Evolutionary conservation across 2,329 filamentous ascomycete species (phyloP).

Genomic region (Trichophyton mentagrophytes): DNA sequence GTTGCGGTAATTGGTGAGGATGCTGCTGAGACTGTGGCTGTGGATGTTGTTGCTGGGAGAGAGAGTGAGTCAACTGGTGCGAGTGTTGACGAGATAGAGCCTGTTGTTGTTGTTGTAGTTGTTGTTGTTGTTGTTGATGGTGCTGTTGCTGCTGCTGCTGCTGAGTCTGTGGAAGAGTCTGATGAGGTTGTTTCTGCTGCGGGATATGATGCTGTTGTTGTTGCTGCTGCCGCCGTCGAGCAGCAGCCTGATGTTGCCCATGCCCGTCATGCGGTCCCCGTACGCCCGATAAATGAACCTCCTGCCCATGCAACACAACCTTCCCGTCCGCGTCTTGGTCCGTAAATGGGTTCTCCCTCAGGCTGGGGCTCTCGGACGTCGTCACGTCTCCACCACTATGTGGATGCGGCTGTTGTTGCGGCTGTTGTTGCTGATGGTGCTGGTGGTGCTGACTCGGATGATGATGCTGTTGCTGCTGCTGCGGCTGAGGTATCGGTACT

Average conservation of each 20-base stretch:
- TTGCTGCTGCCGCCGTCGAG: slow-evolving; percentile 3
- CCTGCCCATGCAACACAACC: slow-evolving; percentile 5
- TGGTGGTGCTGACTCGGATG: background rate
- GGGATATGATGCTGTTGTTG: slow-evolving; percentile 3
- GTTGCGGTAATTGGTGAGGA: slow-evolving; percentile 4
- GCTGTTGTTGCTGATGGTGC: background rate
- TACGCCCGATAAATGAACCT: background rate
- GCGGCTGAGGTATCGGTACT: background rate
- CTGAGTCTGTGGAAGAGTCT: background rate
- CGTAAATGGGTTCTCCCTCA: slow-evolving; percentile 3
- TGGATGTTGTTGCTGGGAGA: slow-evolving; percentile 4
- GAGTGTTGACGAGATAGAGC: background rate
- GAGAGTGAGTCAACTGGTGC: background rate
- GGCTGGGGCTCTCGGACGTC: background rate
- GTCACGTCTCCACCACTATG: background rate
- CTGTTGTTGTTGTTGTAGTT: background rate
- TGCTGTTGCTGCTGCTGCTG: slow-evolving; percentile 2
- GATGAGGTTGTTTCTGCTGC: background rate
- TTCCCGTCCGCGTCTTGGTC: slow-evolving; percentile 3
- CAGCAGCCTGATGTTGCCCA: background rate
- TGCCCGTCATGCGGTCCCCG: background rate
- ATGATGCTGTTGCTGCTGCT: background rate
- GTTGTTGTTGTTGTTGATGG: background rate
- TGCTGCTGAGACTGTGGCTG: slow-evolving; percentile 8
- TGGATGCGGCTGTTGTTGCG: background rate